Evolutionary conservation across 176 grass and related monocot species (phyloP), one percentile per base, ranked within the genome.

Genomic region (Hordeum marinum): DNA sequence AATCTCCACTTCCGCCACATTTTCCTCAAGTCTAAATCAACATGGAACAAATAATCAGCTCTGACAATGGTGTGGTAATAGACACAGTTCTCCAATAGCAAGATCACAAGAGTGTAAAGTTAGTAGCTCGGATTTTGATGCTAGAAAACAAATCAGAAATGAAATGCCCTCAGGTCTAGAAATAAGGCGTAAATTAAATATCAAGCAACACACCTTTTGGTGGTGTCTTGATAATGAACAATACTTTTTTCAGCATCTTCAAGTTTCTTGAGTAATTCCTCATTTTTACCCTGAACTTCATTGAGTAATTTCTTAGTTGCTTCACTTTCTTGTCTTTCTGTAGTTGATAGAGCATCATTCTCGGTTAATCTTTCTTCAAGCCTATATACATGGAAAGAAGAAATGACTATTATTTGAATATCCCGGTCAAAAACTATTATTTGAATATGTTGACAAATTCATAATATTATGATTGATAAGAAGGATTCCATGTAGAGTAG

Each of bases 351-450:
- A 86, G 69, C 69, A 89, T 95, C 92, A 75, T 92, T 94, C 80
- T 77, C 87, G 21, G 72, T 59, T 83, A 89, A 87, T 68, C 26
- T 94, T 90, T 97, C 95, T 93, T 97, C 92, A 82, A 97, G 89
- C 76, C 95, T 97, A 86, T 82, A 23, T 70, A 39, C 69, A 74
- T 50, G 58, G 76, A 59, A 80, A 77, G 61, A 91, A 64, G 68
- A 25, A 85, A 81, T 40, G 84, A 64, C n/a, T 64, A 4, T 88
- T 48, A 91, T 27, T 79, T 18, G 54, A 21, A 70, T 43, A 70
- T 25, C 50, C 14, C 50, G 17, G 50, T 54, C 50, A 54, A 54
- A 54, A 54, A 54, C 26, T 64, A 4, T 86, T 58, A 90, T 26
- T 75, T 18, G 62, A 21, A 70, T 55, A 71, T 26, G 12, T 24